Conservation (phyloP, 345 rosid species). For the Nasturtium officinale region DNA sequence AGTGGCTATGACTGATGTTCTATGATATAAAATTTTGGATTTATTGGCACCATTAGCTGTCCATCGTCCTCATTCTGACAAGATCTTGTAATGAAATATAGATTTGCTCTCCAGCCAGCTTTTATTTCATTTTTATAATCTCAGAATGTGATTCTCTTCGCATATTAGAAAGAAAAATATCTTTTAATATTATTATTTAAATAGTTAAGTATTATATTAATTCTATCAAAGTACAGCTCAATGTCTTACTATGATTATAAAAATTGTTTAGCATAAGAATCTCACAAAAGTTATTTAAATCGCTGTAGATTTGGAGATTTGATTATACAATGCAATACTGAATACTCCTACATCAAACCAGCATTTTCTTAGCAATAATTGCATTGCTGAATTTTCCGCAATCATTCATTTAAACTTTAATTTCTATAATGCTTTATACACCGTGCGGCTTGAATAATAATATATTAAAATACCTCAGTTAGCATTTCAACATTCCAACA, state of each 20-base stretch:
- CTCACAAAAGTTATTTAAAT: not conserved
- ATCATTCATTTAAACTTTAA: not conserved
- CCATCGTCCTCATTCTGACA: constrained; percentile 20
- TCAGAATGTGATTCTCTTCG: not conserved
- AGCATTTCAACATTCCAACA: not conserved
- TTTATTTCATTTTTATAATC: not conserved
- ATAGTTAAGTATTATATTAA: not conserved
- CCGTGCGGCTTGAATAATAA: not conserved
- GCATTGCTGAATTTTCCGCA: not conserved
- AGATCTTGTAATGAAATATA: not conserved
- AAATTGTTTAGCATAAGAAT: not conserved
- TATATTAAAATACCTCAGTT: not conserved
- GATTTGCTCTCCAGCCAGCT: constrained; percentile 27
- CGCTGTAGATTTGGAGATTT: not conserved
- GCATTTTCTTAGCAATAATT: not conserved
- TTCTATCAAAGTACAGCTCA: not conserved
- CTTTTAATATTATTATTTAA: not conserved
- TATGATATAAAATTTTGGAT: constrained; percentile 5
- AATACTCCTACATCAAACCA: not conserved
- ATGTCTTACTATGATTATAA: not conserved
- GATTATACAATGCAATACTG: not conserved
- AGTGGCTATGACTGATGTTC: constrained; percentile 25
- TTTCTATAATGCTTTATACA: not conserved
- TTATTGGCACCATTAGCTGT: constrained; percentile 36
- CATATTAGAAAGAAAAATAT: not conserved